Percentiles rank a stretch among this genome's conserved stretches.
Conservation (phyloP, 2,329 filamentous ascomycete species). For the Sclerotinia subarctica region DNA sequence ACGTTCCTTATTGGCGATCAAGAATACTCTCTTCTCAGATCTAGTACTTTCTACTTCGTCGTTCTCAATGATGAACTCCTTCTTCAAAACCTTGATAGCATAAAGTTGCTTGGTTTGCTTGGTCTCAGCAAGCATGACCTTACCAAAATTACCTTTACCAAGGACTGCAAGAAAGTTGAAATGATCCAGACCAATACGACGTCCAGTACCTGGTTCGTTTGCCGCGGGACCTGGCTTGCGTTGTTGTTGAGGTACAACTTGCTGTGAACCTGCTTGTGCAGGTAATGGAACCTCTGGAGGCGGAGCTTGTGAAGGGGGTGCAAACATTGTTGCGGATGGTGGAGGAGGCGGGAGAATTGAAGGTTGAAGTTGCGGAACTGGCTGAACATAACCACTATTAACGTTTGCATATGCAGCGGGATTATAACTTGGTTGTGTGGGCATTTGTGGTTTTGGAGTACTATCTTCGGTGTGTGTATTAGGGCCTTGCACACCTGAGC, state of each 20-base stretch:
- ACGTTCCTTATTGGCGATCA: constrained; percentile 94
- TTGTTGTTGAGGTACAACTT: constrained; percentile 36
- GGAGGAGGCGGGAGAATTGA: constrained; percentile 29
- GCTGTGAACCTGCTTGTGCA: constrained; percentile 30
- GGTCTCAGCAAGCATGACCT: constrained; percentile 98
- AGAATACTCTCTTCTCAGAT: constrained; percentile 95
- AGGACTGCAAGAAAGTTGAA: constrained; percentile 99
- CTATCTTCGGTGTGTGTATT: constrained; percentile 31
- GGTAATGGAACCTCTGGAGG: constrained; percentile 27
- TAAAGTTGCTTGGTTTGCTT: constrained; percentile 90
- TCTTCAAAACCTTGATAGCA: constrained; percentile 98
- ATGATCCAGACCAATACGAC: constrained; percentile 91
- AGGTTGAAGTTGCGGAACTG: constrained; percentile 38
- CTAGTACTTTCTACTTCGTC: constrained; percentile 98
- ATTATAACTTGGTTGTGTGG: constrained; percentile 67
- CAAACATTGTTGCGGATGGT: constrained; percentile 37
- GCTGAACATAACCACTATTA: constrained; percentile 47
- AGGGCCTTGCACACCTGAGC: constrained; percentile 24
- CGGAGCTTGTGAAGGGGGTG: constrained; percentile 33
- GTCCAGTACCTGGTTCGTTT: constrained; percentile 68
- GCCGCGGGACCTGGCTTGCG: constrained; percentile 66
- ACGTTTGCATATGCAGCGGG: constrained; percentile 71
- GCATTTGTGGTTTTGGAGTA: constrained; percentile 41
- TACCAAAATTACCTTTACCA: constrained; percentile 98
- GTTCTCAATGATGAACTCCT: constrained; percentile 99